phyloP scores from a whole-genome alignment of 805 yeast genomes.

The Candida sphagnicola region DNA sequence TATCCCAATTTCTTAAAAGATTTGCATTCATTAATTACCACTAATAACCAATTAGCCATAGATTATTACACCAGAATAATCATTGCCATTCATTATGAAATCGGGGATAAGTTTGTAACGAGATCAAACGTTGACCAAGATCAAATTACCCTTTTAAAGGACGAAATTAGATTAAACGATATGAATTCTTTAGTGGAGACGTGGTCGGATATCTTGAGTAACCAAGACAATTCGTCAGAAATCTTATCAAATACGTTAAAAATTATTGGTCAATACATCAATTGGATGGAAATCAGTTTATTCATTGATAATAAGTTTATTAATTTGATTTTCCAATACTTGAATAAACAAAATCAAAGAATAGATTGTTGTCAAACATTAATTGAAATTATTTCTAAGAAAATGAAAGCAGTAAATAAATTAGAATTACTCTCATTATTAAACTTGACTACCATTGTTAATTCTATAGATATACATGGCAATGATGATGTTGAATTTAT shows the following conservation, averaged over 20 bases:
- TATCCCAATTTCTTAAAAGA: slow-evolving; percentile 31
- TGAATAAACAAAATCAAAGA: slow-evolving; percentile 47
- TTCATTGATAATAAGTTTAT: slow-evolving; percentile 62
- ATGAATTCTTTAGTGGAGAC: slow-evolving; percentile 58
- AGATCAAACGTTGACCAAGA: slow-evolving; percentile 61
- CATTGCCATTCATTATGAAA: slow-evolving; percentile 77
- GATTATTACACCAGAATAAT: slow-evolving; percentile 78
- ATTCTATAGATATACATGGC: slow-evolving; percentile 27
- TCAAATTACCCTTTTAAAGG: slow-evolving; percentile 73
- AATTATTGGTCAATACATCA: slow-evolving; percentile 79
- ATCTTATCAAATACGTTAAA: slow-evolving; percentile 56
- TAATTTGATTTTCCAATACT: slow-evolving; percentile 52
- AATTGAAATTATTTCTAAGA: slow-evolving; percentile 65
- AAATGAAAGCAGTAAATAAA: slow-evolving; percentile 73
- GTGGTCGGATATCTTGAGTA: slow-evolving; percentile 61
- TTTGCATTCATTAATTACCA: slow-evolving; percentile 17
- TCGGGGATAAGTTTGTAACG: slow-evolving; percentile 84
- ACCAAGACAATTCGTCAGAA: slow-evolving; percentile 26
- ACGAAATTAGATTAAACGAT: slow-evolving; percentile 73
- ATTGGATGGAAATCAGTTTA: slow-evolving; percentile 86
- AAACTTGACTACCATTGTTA: slow-evolving; percentile 56
- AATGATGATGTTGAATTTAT: slow-evolving; percentile 59
- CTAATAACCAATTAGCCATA: slow-evolving; percentile 33
- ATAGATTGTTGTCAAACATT: slow-evolving; percentile 57
- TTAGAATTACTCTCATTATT: slow-evolving; percentile 65